Conservation (phyloP, 208 protist species). For the Leishmania arabica region DNA sequence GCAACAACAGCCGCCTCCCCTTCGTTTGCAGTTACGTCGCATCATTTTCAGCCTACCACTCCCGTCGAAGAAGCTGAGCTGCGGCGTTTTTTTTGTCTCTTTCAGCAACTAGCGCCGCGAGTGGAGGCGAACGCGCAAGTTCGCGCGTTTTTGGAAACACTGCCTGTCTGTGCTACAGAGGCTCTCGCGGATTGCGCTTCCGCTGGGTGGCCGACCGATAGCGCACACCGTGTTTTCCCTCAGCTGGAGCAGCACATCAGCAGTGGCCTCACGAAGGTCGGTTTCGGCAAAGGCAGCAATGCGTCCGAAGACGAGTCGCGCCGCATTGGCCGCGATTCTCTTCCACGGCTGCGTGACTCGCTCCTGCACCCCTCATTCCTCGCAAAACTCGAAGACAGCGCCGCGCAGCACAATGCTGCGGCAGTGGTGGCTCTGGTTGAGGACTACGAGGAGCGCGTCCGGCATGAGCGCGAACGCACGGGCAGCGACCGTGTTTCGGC, state of each 20-base stretch:
- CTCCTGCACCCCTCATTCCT: slow-evolving; percentile 63
- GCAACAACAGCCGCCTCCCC: neutral
- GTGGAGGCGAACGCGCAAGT: slow-evolving; percentile 39
- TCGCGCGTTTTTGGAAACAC: slow-evolving; percentile 42
- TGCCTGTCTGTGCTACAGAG: slow-evolving; percentile 26
- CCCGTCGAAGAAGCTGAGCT: slow-evolving; percentile 37
- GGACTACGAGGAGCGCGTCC: slow-evolving; percentile 53
- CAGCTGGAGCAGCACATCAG: slow-evolving; percentile 56
- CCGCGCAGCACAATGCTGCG: slow-evolving; percentile 39
- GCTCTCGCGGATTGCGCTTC: neutral
- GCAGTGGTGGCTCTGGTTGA: slow-evolving; percentile 56
- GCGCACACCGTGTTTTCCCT: slow-evolving; percentile 63
- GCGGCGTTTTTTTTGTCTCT: slow-evolving; percentile 39
- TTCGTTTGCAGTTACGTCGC: neutral
- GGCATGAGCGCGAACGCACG: slow-evolving; percentile 40
- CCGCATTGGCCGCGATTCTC: neutral
- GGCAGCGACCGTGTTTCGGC: slow-evolving; percentile 10
- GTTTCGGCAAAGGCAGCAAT: neutral
- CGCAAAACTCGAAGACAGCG: slow-evolving; percentile 43
- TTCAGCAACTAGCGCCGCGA: slow-evolving; percentile 38
- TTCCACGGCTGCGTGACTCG: slow-evolving; percentile 71
- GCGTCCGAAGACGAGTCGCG: neutral
- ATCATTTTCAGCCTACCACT: neutral
- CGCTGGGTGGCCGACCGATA: slow-evolving; percentile 48
- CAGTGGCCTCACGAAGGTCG: neutral